These are phyloP conservation scores for Penicillium samsonianum DNA, from an alignment of 495 filamentous ascomycete species.

Conservation along the genomic window DNA sequence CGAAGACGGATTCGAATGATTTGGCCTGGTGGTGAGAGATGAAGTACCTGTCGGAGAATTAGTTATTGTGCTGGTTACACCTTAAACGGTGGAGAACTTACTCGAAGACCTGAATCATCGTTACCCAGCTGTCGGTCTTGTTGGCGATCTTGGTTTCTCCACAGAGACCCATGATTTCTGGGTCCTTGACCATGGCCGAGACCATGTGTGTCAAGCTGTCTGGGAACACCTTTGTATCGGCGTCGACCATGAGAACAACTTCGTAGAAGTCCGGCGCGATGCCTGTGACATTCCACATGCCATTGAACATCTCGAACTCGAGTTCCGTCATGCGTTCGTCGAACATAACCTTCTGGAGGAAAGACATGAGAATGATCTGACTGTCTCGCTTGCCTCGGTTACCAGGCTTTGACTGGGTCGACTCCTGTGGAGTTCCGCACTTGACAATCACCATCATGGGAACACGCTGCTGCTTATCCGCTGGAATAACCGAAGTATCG, in stretches of 20 bases:
- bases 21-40: conserved; percentile 97
- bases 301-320: conserved; percentile 99
- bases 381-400: conserved; percentile 98
- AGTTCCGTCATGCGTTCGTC: conserved; percentile 99
- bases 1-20: conserved; percentile 97
- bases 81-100: conserved; percentile 26
- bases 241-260: conserved; percentile 96
- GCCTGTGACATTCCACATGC: conserved; percentile 96
- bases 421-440: conserved; percentile 89
- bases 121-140: conserved; percentile 91
- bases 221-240: conserved; percentile 98
- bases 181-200: conserved; percentile 98
- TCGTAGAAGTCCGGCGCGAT: conserved; percentile 98
- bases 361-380: conserved; percentile 99
- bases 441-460: conserved; percentile 99
- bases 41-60: conserved; percentile 64
- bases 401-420: conserved; percentile 78
- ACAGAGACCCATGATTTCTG: conserved; percentile 98
- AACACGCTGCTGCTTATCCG: conserved; percentile 93
- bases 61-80: conserved; percentile 15
- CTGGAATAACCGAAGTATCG: conserved; percentile 70
- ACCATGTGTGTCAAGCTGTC: conserved; percentile 98
- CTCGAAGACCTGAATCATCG: conserved; percentile 99
- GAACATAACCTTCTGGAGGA: conserved; percentile 99
- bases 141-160: conserved; percentile 99